phyloP scores from a whole-genome alignment of 805 yeast genomes.

The Wickerhamiella sorbophila region DNA sequence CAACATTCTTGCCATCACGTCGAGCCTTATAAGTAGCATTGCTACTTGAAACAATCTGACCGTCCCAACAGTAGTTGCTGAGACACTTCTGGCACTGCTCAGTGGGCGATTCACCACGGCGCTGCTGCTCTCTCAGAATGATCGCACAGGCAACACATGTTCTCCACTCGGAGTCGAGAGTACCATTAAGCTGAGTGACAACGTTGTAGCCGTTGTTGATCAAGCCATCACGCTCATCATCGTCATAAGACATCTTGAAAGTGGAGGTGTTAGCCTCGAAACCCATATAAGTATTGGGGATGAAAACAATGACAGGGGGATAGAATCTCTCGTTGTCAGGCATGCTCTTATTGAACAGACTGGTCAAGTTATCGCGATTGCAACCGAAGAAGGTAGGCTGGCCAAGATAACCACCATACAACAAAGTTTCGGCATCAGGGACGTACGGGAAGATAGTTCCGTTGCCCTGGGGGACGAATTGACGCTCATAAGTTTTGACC shows the following conservation, averaged over 20 bases:
- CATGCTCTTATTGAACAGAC: conserved; percentile 37
- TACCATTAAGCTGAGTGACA: conserved; percentile 52
- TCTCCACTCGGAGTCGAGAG: conserved; percentile 56
- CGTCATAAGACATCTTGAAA: conserved; percentile 47
- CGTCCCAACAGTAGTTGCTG: conserved; percentile 67
- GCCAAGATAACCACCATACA: conserved; percentile 29
- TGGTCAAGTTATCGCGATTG: conserved; percentile 37
- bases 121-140: conserved; percentile 66
- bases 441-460: conserved; percentile 20
- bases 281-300: conserved; percentile 57
- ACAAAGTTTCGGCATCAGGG: conserved; percentile 32
- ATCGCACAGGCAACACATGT: conserved; percentile 79
- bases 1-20: conserved; percentile 26
- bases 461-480: conserved; percentile 18
- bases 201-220: conserved; percentile 67
- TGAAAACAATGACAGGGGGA: conserved; percentile 68
- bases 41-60: conserved; percentile 19
- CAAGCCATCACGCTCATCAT: conserved; percentile 43
- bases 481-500: conserved; percentile 20
- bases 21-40: conserved; percentile 10
- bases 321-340: conserved; percentile 8
- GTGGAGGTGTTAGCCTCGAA: conserved; percentile 59
- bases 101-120: conserved; percentile 43
- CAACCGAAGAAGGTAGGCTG: conserved; percentile 79
- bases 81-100: conserved; percentile 67